Evolutionary conservation across 768 basidiomycete genomes (phyloP).

Genomic region (Collybia nuda): DNA sequence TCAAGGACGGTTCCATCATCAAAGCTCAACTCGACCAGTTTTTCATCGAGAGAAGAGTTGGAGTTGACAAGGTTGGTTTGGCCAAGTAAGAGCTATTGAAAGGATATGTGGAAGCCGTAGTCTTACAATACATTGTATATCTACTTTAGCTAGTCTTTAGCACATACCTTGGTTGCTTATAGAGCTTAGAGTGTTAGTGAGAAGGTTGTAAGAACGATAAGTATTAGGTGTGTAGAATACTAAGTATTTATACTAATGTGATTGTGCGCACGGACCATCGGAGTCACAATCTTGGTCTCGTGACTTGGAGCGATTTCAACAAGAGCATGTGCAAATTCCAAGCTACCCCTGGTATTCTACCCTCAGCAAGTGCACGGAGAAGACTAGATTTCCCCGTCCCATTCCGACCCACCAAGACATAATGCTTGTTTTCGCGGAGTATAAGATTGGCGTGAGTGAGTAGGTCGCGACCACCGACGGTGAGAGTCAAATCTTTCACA

Average conservation of each 20-base stretch:
- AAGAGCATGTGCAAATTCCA: constrained; percentile 40
- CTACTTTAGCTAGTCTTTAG: no score
- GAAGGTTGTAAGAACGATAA: no score
- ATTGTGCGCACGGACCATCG: no score
- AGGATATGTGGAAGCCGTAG: no score
- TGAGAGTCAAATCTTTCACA: constrained; percentile 50
- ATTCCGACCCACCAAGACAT: constrained; percentile 57
- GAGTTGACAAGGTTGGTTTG: constrained; percentile 32
- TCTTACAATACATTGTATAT: no score
- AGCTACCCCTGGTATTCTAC: constrained; percentile 47
- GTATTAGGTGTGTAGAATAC: no score
- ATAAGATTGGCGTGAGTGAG: constrained; percentile 51
- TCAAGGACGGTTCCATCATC: constrained; percentile 27
- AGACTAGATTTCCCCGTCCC: constrained; percentile 54
- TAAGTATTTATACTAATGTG: no score
- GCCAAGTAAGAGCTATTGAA: constrained; percentile 40
- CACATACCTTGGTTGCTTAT: no score
- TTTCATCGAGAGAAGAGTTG: constrained; percentile 16
- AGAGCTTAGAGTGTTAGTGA: no score
- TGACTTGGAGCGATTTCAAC: no score
- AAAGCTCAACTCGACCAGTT: constrained; percentile 9
- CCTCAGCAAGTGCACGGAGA: constrained; percentile 39
- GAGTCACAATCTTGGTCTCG: no score
- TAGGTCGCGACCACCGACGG: constrained; percentile 51
- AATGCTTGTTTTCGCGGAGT: constrained; percentile 47